phyloP scores from a whole-genome alignment of 345 rosid species.

The Lepidium aucheri region DNA sequence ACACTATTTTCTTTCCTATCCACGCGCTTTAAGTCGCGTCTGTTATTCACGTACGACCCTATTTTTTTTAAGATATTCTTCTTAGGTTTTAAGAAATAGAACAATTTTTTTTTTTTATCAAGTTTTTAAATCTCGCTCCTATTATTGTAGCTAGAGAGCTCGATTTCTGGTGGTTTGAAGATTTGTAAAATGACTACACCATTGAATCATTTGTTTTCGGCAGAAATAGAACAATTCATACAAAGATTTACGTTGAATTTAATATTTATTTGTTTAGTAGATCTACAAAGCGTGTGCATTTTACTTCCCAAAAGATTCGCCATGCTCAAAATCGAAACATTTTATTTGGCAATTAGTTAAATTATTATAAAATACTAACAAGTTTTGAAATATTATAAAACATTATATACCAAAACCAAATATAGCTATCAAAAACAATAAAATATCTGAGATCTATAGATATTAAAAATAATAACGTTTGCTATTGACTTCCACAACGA shows the following conservation, averaged over 20 bases:
- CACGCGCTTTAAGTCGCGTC: neutral
- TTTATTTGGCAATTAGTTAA: neutral
- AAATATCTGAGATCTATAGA: too few species aligned
- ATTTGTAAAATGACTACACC: too few species aligned
- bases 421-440: too few species aligned
- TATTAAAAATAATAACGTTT: constrained; percentile 3
- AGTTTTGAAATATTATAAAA: neutral
- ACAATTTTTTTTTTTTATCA: too few species aligned
- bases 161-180: too few species aligned
- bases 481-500: constrained; percentile 7
- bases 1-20: neutral
- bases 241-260: neutral
- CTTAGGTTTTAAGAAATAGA: too few species aligned
- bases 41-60: neutral
- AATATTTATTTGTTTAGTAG: neutral
- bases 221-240: constrained; percentile 12
- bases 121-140: too few species aligned
- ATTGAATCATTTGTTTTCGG: too few species aligned
- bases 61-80: neutral
- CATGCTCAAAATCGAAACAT: neutral
- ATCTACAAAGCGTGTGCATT: constrained; percentile 5
- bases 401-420: too few species aligned
- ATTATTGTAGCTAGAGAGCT: too few species aligned
- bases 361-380: neutral
- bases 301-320: neutral